Evolutionary conservation across 2,329 filamentous ascomycete species (phyloP).

Genomic region (Didymella glomerata): DNA sequence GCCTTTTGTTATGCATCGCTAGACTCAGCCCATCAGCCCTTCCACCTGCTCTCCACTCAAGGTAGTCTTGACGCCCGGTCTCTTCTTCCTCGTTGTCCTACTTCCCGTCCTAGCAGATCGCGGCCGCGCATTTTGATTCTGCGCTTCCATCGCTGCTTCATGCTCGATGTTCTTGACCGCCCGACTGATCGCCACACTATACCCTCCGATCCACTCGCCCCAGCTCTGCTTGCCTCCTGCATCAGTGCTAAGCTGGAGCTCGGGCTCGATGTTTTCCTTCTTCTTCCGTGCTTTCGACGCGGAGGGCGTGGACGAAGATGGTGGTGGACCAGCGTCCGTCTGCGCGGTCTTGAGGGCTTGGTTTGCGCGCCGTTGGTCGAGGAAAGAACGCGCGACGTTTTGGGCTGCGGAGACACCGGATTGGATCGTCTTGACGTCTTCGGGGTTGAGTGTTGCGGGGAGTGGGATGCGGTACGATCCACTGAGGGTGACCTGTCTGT

Average conservation of each 20-base stretch:
- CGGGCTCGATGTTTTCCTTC: not conserved
- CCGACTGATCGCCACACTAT: conserved; percentile 48
- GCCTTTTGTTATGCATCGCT: not conserved
- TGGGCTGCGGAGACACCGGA: conserved; percentile 47
- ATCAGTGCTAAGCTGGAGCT: not conserved
- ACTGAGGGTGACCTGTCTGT: conserved; percentile 46
- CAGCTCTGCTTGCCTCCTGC: conserved; percentile 39
- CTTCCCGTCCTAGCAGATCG: not conserved
- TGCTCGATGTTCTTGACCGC: conserved; percentile 50
- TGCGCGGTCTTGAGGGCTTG: conserved; percentile 18
- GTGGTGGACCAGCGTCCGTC: conserved; percentile 1
- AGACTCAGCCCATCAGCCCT: conserved; percentile 34
- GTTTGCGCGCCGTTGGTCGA: conserved; percentile 40
- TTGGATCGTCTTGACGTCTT: conserved; percentile 48
- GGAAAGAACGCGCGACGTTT: conserved; percentile 44
- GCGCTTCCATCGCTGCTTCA: conserved; percentile 45
- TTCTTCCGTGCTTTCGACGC: not conserved
- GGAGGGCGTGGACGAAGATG: not conserved
- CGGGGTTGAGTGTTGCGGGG: conserved; percentile 41
- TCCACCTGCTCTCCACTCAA: conserved; percentile 40
- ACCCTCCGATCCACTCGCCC: conserved; percentile 52
- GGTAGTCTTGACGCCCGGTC: conserved; percentile 31
- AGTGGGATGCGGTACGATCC: conserved; percentile 51
- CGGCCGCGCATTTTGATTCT: conserved; percentile 15
- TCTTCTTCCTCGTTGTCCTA: conserved; percentile 23